phyloP scores from a whole-genome alignment of 1,284 basidiomycete species.

The Rhodotorula sp. region DNA sequence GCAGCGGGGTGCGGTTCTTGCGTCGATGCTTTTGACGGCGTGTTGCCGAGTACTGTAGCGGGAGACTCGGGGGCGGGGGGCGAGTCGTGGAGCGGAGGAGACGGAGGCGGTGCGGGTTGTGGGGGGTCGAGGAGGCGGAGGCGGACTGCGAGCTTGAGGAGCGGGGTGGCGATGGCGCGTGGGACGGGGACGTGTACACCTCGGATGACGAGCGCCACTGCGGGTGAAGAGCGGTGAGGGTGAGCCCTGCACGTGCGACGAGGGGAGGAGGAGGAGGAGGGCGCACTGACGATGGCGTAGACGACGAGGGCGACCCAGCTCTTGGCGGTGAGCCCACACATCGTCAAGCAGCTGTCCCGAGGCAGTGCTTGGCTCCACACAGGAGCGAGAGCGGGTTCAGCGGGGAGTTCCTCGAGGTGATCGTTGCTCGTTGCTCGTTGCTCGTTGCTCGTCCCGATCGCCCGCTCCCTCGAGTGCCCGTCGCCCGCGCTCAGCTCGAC shows the following conservation, averaged over 20 bases:
- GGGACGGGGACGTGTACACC: slow-evolving; percentile 63
- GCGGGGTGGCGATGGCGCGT: slow-evolving; percentile 30
- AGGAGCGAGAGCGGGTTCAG: no score
- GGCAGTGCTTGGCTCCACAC: no score
- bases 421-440: no score
- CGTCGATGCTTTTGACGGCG: neutral
- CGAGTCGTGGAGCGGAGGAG: neutral
- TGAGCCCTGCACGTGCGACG: neutral
- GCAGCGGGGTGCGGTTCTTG: neutral
- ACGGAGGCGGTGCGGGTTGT: neutral
- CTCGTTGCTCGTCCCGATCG: no score
- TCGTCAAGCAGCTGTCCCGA: slow-evolving; percentile 2
- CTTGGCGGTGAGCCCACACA: slow-evolving; percentile 34
- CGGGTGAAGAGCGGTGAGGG: neutral
- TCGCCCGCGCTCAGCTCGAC: no score
- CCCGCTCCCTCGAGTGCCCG: no score
- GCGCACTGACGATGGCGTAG: slow-evolving; percentile 71
- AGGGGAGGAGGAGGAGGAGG: neutral
- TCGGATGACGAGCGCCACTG: slow-evolving; percentile 66
- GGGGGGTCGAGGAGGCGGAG: slow-evolving; percentile 47
- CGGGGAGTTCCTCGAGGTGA: no score
- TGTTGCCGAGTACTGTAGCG: neutral
- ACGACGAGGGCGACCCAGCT: slow-evolving; percentile 57
- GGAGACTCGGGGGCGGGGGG: neutral
- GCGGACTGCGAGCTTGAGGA: slow-evolving; percentile 36